Evolutionary conservation across 768 basidiomycete species (phyloP), one percentile per base, ranked within the genome.

Genomic region (Amanita inopinata): DNA sequence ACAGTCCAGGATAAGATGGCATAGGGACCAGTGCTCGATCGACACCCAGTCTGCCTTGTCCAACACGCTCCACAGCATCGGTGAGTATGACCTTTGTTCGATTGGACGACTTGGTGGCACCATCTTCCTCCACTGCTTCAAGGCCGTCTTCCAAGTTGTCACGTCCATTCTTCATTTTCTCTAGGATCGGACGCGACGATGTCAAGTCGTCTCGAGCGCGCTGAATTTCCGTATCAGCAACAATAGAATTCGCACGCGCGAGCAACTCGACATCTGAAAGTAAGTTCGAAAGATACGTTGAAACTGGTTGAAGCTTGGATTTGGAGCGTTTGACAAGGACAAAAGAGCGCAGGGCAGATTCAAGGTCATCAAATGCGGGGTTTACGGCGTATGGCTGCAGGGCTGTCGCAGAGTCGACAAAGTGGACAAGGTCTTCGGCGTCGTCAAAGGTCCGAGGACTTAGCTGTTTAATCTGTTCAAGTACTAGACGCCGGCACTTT

Each of bases 261-360:
- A 99, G 78, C 18, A 96, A 66, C 49, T 91, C 88, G 38, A 99
- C 70, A 58, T 99, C 94, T 38, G 79, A 69, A 46, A 99, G 74
- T n/a, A 98, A 72, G 56, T 94, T 82, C 51, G 74, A 73, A 38
- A 99, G 75, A 63, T 94, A 99, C 10, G 90, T 94, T 47, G 85
- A 78, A 9, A 82, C 92, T 11, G 96, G 96, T 17, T 86, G 80
- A 33, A 99, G 81, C 65, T 98, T 99, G 34, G 91, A 94, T 63
- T 89, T 90, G n/a, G 84, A 74, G 19, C 96, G 83, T 67, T 98
- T 98, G 63, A 83, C 79, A 48, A 98, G 80, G 8, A 99, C 92
- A 59, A 99, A 99, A 0, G 89, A 91, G 12, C 94, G 80, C 25
- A 99, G 68, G 0, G 86, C 78, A 7, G 83, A 78, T 60, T 98